Percentiles rank a stretch among this genome's conserved stretches.
Conservation (phyloP, 2,329 filamentous ascomycete genomes). For the Mollisiaceae sp. region DNA sequence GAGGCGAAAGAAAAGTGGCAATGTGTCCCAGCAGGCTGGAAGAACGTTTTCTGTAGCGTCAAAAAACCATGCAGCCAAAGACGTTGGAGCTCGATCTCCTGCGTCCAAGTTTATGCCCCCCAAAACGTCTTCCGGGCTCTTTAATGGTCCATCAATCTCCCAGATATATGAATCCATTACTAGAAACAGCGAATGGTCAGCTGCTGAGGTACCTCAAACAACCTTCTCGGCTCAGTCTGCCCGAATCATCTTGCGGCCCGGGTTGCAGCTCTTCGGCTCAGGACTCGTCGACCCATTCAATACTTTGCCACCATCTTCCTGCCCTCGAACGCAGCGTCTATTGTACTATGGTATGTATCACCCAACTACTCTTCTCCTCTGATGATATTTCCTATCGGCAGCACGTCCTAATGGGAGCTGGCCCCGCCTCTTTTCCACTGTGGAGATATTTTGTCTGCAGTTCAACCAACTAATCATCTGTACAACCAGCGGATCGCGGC, state of each 20-base stretch:
- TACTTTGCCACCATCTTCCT: constrained; percentile 16
- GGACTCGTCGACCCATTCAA: constrained; percentile 24
- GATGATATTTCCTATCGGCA: not conserved
- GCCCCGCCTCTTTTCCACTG: not conserved
- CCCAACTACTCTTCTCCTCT: not conserved
- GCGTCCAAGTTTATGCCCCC: not conserved
- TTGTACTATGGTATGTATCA: constrained; percentile 23
- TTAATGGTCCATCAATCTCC: not conserved
- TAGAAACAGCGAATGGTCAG: not conserved
- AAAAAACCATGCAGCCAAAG: not conserved
- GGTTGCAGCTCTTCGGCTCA: not conserved
- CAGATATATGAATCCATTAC: not conserved
- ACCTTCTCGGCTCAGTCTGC: not conserved
- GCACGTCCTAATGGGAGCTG: not conserved
- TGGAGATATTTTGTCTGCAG: not conserved
- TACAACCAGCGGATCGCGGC: constrained; percentile 14
- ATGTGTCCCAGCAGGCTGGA: not conserved
- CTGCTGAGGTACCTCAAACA: not conserved
- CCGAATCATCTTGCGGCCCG: constrained; percentile 2
- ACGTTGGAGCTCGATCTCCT: not conserved
- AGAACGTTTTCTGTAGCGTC: not conserved
- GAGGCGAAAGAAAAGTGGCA: constrained; percentile 10
- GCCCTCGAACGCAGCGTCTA: constrained; percentile 15
- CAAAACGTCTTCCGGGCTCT: not conserved
- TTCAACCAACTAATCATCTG: constrained; percentile 12